phyloP scores from a whole-genome alignment of 2,329 filamentous ascomycete genomes.

The Magnaporthiopsis rhizophila region DNA sequence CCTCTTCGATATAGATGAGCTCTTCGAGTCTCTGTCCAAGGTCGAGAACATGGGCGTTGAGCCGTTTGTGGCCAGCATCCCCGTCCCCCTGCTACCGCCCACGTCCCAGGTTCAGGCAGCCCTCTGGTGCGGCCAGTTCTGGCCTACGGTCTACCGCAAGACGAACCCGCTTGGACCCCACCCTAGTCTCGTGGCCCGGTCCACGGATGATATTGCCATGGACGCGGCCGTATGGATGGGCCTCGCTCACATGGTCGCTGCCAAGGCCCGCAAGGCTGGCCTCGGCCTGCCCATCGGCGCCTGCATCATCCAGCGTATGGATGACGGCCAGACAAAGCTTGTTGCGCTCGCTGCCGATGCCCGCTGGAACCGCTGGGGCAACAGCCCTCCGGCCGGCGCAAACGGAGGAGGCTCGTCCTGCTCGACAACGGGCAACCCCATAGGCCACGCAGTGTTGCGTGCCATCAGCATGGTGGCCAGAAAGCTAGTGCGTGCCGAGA shows the following conservation, averaged over 20 bases:
- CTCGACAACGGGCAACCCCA: constrained; percentile 56
- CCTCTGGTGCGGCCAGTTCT: constrained; percentile 68
- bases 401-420: constrained; percentile 14
- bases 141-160: constrained; percentile 80
- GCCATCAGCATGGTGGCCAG: constrained; percentile 77
- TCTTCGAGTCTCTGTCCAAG: constrained; percentile 37
- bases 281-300: constrained; percentile 66
- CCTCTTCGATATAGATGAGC: constrained; percentile 43
- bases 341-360: constrained; percentile 72
- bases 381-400: constrained; percentile 18
- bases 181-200: constrained; percentile 62
- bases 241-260: constrained; percentile 56
- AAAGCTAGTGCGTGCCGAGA: constrained; percentile 51
- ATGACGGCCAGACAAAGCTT: constrained; percentile 41
- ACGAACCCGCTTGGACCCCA: constrained; percentile 83
- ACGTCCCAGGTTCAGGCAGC: constrained; percentile 69
- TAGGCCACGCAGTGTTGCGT: constrained; percentile 70
- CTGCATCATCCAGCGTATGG: constrained; percentile 61
- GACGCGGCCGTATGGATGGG: constrained; percentile 60
- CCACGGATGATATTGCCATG: constrained; percentile 58
- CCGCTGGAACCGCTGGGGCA: constrained; percentile 53
- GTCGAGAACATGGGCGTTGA: constrained; percentile 42
- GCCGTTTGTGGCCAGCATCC: constrained; percentile 53
- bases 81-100: constrained; percentile 65
- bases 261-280: constrained; percentile 46